Percentiles rank a stretch among this genome's conserved stretches.
Evolutionary conservation across 257 asterid genomes (phyloP).

Genomic region (Mentha longifolia): DNA sequence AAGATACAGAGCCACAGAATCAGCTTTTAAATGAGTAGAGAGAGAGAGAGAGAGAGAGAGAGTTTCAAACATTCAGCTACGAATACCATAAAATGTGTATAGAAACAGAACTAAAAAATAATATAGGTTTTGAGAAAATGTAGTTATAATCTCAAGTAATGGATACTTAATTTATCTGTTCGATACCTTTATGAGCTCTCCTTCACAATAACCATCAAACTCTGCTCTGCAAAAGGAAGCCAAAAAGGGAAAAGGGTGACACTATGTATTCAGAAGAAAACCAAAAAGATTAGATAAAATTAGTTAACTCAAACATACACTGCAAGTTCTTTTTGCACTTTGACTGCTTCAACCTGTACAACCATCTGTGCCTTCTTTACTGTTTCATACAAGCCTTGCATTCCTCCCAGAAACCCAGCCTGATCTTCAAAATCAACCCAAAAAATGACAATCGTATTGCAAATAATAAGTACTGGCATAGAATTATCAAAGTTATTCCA

Average conservation of each 20-base stretch:
- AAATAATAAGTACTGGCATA: not conserved
- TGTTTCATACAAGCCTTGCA: slow-evolving; percentile 67
- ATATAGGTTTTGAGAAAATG: no score
- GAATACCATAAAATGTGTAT: no score
- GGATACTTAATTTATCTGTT: not conserved
- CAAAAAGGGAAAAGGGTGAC: slow-evolving; percentile 2
- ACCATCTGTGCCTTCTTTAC: slow-evolving; percentile 84
- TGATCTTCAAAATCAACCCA: slow-evolving; percentile 33
- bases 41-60: no score
- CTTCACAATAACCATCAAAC: slow-evolving; percentile 82
- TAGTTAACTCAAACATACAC: slow-evolving; percentile 43
- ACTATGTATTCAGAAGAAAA: slow-evolving; percentile 13
- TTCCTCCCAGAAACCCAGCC: slow-evolving; percentile 73
- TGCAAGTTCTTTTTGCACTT: slow-evolving; percentile 72
- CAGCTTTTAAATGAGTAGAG: not conserved
- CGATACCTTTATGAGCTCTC: slow-evolving; percentile 75
- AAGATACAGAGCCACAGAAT: not conserved
- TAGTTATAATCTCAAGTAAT: no score
- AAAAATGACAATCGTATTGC: slow-evolving; percentile 10
- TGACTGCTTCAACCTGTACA: slow-evolving; percentile 80
- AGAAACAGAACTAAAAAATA: not conserved
- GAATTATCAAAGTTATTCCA: not conserved
- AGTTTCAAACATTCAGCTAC: not conserved
- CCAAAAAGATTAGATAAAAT: not conserved
- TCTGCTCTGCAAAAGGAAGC: slow-evolving; percentile 60